Percentiles rank a stretch among this genome's conserved stretches.
Conservation (phyloP, 352 stramenopile species). For the Phytopythium kandeliae region DNA sequence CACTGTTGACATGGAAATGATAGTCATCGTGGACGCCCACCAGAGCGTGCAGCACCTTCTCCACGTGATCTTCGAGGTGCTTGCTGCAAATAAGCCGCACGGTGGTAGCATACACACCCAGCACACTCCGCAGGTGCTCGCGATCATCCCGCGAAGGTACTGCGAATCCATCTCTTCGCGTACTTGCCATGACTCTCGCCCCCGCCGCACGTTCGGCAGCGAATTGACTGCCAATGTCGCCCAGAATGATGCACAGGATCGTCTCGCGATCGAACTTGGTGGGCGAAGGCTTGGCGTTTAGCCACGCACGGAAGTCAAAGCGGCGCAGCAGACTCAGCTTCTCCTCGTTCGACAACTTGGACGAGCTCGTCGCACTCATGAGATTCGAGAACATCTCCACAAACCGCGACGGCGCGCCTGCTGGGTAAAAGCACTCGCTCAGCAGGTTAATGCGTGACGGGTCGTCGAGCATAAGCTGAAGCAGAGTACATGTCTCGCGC, state of each 20-base stretch:
- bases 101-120: conserved; percentile 70
- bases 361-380: conserved; percentile 66
- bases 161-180: not conserved
- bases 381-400: conserved; percentile 87
- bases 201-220: conserved; percentile 27
- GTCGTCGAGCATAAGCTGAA: conserved; percentile 85
- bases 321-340: conserved; percentile 63
- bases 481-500: conserved; percentile 68
- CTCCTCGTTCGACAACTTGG: conserved; percentile 64
- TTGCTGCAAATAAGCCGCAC: conserved; percentile 57
- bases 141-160: conserved; percentile 5
- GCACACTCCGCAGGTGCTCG: conserved; percentile 36
- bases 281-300: conserved; percentile 47
- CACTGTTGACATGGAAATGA: conserved; percentile 35
- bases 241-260: conserved; percentile 68
- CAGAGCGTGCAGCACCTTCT: conserved; percentile 75
- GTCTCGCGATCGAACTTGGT: conserved; percentile 83
- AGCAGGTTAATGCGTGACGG: conserved; percentile 72
- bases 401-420: conserved; percentile 62
- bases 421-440: conserved; percentile 78
- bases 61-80: conserved; percentile 73
- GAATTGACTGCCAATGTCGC: conserved; percentile 57
- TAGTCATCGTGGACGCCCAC: conserved; percentile 82
- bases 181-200: not conserved
- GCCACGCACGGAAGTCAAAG: conserved; percentile 76